These are phyloP conservation scores for Cylindrotheca closterium DNA, from an alignment of 108 stramenopile species.

Conservation along the genomic window DNA sequence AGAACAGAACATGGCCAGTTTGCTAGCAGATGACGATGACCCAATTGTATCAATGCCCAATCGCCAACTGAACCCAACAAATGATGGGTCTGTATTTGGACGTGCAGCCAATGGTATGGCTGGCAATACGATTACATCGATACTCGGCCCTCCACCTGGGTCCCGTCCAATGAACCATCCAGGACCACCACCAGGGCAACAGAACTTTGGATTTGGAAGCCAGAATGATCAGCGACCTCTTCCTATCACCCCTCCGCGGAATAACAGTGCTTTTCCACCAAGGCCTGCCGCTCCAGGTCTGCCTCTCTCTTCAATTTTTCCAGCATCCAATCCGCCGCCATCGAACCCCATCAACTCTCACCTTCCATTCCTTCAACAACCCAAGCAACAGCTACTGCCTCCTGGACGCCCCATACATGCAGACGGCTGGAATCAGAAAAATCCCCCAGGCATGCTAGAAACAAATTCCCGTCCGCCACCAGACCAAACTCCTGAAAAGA, in stretches of 20 bases:
- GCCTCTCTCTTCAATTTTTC: constrained; percentile 11
- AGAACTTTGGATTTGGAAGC: background rate
- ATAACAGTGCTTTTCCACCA: background rate
- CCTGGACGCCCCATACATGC: background rate
- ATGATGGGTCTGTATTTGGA: background rate
- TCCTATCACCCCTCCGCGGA: constrained; percentile 15
- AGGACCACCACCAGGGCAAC: background rate
- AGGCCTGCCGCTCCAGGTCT: background rate
- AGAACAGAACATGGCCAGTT: constrained; percentile 31
- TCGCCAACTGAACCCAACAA: background rate
- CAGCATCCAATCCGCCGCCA: constrained; percentile 3
- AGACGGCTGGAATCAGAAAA: background rate
- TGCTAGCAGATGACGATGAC: constrained; percentile 35
- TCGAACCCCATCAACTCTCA: background rate
- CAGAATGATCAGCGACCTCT: background rate
- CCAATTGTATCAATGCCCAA: constrained; percentile 13
- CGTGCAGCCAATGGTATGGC: background rate
- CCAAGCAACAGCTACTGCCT: constrained; percentile 1
- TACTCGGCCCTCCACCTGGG: constrained; percentile 1
- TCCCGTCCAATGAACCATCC: background rate
- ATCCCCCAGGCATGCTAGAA: constrained; percentile 1
- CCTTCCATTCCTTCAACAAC: constrained; percentile 3
- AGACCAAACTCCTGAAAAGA: constrained; percentile 29
- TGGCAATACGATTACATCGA: background rate
- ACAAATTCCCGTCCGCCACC: constrained; percentile 11